Evolutionary conservation across 2,329 filamentous ascomycete species (phyloP), one percentile per base, ranked within the genome.

Genomic region (Ophiocordyceps sinensis): DNA sequence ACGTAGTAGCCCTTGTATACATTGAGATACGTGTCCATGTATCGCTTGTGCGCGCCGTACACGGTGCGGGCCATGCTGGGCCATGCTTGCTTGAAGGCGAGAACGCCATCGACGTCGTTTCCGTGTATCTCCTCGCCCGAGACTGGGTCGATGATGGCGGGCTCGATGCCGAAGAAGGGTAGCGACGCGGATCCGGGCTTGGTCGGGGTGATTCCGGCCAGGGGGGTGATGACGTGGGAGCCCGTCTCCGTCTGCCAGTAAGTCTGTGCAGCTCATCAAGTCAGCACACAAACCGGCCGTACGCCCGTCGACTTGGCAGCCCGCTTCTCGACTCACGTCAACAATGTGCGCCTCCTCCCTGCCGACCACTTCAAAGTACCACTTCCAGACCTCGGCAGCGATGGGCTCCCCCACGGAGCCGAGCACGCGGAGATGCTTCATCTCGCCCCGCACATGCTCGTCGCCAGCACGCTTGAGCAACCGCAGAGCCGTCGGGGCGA

Each of bases 161-260:
- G 88, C 64, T 98, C 91, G 54, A 98, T 91, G 52, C 91, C 91
- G 59, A 98, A 98, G 77, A 96, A 98, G 34, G 91, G 91, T 31
- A 96, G 73, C 11, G 91, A 95, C 9, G 91, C 91, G 58, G 85
- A 93, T 41, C 91, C 91, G 17, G 91, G 91, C 70, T 98, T 98
- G 21, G 91, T 96, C 21, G 91, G 87, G 1, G 89, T 96, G 30
- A 96, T 75, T 57, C 91, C 91, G 39, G 83, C 88, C 44, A 98
- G 71, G 15, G 91, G 91, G 5, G 87, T 85, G 60, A 98, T 96
- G 54, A 94, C 87, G 64, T 98, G 80, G 47, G 85, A 96, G 43
- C 91, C 91, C 2, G 91, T 98, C 70, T 98, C 91, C 41, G 91
- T 98, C 76, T 98, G 91, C 91, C 91, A 98, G 75, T 98, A 98